Evolutionary conservation across 768 basidiomycete species (phyloP).

Genomic region (Hydnomerulius pinastri): DNA sequence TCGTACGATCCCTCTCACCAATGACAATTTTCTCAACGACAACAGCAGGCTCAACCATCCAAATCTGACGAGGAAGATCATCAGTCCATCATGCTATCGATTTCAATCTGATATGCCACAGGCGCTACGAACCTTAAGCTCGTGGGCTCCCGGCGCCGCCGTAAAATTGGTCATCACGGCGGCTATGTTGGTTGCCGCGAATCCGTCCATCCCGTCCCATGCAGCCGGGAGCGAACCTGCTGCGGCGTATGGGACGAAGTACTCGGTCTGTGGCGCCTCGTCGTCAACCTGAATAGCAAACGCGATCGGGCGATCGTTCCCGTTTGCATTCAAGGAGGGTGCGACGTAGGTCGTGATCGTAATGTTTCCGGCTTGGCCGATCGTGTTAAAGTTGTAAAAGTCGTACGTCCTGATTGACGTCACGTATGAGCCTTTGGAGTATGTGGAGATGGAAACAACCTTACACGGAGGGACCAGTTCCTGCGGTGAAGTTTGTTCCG

Average conservation of each 20-base stretch:
- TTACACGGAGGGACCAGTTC: constrained; percentile 44
- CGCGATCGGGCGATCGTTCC: not conserved
- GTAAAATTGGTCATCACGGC: not conserved
- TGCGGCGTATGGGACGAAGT: not conserved
- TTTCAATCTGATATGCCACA: not conserved
- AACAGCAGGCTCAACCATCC: constrained; percentile 4
- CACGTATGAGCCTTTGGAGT: too few species aligned
- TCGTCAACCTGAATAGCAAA: not conserved
- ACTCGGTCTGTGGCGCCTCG: not conserved
- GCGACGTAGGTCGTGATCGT: not conserved
- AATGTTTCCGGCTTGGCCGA: not conserved
- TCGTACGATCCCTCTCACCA: too few species aligned
- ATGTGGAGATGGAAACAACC: too few species aligned
- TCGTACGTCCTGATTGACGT: too few species aligned
- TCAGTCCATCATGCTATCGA: too few species aligned
- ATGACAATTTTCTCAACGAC: too few species aligned
- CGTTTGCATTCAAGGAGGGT: not conserved
- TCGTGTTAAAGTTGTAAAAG: constrained; percentile 7
- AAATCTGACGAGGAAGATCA: not conserved
- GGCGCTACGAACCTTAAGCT: not conserved
- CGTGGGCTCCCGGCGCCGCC: not conserved
- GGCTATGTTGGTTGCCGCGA: not conserved
- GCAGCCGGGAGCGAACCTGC: not conserved
- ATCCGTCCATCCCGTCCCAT: not conserved
- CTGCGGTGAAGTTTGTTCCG: constrained; percentile 58